Evolutionary conservation across 805 yeast species (phyloP).

Genomic region (Hanseniaspora singularis): DNA sequence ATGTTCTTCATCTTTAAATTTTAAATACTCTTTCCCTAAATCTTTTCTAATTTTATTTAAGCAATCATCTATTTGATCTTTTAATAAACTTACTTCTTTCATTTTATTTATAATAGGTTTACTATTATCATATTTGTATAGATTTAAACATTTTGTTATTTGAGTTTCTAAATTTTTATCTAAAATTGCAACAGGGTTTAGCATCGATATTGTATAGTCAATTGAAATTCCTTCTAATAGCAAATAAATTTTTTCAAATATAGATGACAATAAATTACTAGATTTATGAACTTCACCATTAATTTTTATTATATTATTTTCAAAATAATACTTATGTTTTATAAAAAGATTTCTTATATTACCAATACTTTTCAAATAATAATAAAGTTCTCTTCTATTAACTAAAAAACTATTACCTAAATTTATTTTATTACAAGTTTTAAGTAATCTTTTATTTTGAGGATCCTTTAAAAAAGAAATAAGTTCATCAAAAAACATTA

Average conservation of each 20-base stretch:
- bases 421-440: conserved; percentile 45
- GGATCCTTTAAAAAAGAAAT: conserved; percentile 27
- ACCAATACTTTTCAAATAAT: conserved; percentile 37
- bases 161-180: conserved; percentile 38
- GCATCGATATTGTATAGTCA: conserved; percentile 33
- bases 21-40: conserved; percentile 45
- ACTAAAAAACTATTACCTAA: conserved; percentile 39
- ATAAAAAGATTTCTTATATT: conserved; percentile 29
- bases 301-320: conserved; percentile 19
- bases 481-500: conserved; percentile 28
- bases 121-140: conserved; percentile 30
- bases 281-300: conserved; percentile 23
- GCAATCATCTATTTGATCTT: conserved; percentile 40
- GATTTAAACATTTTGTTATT: conserved; percentile 34
- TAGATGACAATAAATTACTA: conserved; percentile 27
- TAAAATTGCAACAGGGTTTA: conserved; percentile 42
- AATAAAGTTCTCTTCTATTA: conserved; percentile 47
- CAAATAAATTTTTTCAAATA: conserved; percentile 17
- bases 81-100: conserved; percentile 34
- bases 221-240: not conserved
- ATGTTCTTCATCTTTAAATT: conserved; percentile 52
- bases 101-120: conserved; percentile 32
- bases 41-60: conserved; percentile 35
- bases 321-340: conserved; percentile 24
- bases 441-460: conserved; percentile 43